Percentiles rank a stretch among this genome's conserved stretches.
phyloP scores from a whole-genome alignment of 2,329 filamentous ascomycete genomes.

The Sporothrix protearum region DNA sequence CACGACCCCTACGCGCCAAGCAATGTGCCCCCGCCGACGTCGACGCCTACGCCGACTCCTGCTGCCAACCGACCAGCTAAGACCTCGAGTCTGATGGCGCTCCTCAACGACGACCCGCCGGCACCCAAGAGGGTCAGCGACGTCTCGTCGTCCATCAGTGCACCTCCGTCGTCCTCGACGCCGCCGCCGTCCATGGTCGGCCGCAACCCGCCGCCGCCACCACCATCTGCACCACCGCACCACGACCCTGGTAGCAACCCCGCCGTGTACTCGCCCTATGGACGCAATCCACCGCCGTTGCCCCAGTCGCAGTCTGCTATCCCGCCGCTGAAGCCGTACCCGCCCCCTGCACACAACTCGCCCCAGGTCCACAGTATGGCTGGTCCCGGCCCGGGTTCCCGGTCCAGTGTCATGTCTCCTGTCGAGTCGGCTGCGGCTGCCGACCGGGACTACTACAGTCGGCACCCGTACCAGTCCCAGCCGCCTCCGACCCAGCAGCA shows the following conservation, averaged over 20 bases:
- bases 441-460: conserved; percentile 48
- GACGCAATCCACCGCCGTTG: conserved; percentile 37
- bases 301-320: conserved; percentile 43
- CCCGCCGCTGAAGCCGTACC: conserved; percentile 52
- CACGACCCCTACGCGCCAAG: conserved; percentile 17
- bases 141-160: conserved; percentile 38
- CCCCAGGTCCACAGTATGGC: conserved; percentile 49
- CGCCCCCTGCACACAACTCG: conserved; percentile 44
- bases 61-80: conserved; percentile 41
- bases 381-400: conserved; percentile 40
- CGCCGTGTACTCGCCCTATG: conserved; percentile 47
- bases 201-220: conserved; percentile 52
- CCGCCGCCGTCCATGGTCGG: conserved; percentile 18
- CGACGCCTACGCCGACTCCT: conserved; percentile 35
- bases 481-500: conserved; percentile 36
- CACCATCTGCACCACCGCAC: conserved; percentile 43
- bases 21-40: conserved; percentile 35
- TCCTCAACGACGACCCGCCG: conserved; percentile 59
- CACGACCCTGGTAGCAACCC: conserved; percentile 49
- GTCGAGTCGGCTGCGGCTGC: conserved; percentile 39
- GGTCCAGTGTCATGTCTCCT: conserved; percentile 42
- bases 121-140: conserved; percentile 51
- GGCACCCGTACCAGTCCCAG: conserved; percentile 36
- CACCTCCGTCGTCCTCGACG: conserved; percentile 21
- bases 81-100: conserved; percentile 60